A percentile compares a stretch with the other conserved stretches of the same genome.
Conservation (phyloP, 345 rosid species). For the Lumnitzera racemosa region DNA sequence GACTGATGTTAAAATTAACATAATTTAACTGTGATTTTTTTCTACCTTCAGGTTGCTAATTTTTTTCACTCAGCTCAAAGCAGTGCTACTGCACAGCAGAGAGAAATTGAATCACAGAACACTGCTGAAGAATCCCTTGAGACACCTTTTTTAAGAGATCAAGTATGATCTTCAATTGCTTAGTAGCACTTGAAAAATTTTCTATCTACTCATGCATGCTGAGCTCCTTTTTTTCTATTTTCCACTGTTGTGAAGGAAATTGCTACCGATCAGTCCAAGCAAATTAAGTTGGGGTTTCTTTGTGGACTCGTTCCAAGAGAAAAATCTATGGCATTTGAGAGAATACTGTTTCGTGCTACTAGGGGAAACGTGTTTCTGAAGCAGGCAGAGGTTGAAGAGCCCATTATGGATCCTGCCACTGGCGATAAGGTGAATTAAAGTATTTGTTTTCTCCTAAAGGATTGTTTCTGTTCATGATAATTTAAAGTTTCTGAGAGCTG, state of each 20-base stretch:
- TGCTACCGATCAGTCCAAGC: constrained; percentile 65
- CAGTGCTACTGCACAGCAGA: constrained; percentile 66
- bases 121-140: constrained; percentile 55
- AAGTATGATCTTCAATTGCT: constrained; percentile 28
- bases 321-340: constrained; percentile 87
- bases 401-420: constrained; percentile 79
- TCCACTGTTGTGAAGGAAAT: constrained; percentile 38
- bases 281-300: constrained; percentile 81
- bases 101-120: constrained; percentile 51
- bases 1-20: not conserved
- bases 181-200: too few species aligned
- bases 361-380: constrained; percentile 80
- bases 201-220: too few species aligned
- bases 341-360: constrained; percentile 94
- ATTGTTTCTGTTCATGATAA: constrained; percentile 3
- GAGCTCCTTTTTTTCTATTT: not conserved
- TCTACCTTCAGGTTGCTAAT: constrained; percentile 58
- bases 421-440: constrained; percentile 69
- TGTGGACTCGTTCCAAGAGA: constrained; percentile 89
- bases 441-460: not conserved
- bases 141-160: constrained; percentile 67
- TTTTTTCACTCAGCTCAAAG: constrained; percentile 69
- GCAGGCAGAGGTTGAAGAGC: constrained; percentile 62
- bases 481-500: too few species aligned
- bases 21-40: constrained; percentile 4